Percentiles rank a stretch among this genome's conserved stretches.
These are phyloP conservation scores for Penicillium sp. DNA, from an alignment of 2,329 filamentous ascomycete species.

Conservation along the genomic window DNA sequence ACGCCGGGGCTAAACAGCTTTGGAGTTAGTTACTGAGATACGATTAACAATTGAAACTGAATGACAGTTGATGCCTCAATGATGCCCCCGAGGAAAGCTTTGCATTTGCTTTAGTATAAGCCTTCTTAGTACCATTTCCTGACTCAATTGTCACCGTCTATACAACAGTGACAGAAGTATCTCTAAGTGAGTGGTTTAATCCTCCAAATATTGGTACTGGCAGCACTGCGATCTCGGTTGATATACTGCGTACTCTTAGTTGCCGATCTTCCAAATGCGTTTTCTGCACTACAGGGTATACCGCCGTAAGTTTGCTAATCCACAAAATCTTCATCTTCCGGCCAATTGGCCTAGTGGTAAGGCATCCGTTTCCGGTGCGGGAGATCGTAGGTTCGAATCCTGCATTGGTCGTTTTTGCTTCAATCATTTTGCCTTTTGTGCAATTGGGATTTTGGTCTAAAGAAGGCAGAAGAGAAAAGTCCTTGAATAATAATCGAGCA, in stretches of 20 bases:
- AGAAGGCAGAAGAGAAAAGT: too few species aligned
- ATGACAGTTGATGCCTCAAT: neutral
- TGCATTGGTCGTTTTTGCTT: conserved; percentile 24
- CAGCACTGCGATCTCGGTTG: neutral
- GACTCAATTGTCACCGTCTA: too few species aligned
- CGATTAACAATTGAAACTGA: neutral
- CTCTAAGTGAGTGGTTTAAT: too few species aligned
- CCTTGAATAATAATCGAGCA: too few species aligned
- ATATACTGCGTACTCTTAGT: neutral
- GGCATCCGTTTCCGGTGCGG: conserved; percentile 28
- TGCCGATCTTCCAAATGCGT: neutral
- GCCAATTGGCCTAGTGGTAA: conserved; percentile 29
- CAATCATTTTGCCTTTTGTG: too few species aligned
- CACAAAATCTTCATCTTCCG: conserved; percentile 1
- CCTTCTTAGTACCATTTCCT: neutral
- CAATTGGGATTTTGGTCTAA: too few species aligned
- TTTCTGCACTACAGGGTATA: neutral
- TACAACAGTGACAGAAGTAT: too few species aligned
- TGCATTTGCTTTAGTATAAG: neutral
- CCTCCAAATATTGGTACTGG: too few species aligned
- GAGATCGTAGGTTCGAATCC: conserved; percentile 29
- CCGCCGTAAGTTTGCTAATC: neutral
- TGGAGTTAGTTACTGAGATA: neutral
- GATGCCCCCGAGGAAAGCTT: neutral
- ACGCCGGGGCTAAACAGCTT: conserved; percentile 2